Evolutionary conservation across 495 filamentous ascomycete species (phyloP).

Genomic region (Letharia lupina): DNA sequence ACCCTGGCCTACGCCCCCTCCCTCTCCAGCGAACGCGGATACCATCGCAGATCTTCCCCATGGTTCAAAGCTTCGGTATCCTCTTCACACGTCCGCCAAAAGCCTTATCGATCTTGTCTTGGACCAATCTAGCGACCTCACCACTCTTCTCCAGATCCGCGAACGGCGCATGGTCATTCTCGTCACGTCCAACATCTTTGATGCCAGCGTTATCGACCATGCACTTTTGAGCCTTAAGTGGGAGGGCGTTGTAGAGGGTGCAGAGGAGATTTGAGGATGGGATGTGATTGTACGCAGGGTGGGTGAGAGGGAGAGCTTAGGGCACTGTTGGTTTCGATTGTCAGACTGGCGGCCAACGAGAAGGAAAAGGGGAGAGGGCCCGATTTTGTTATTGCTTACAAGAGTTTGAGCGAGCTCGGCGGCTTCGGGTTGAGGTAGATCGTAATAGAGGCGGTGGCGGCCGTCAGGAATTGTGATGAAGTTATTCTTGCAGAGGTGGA

Average conservation of each 20-base stretch:
- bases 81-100: not conserved
- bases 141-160: not conserved
- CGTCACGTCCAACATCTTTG: not conserved
- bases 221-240: not conserved
- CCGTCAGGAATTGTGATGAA: not conserved
- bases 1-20: slow-evolving; percentile 14
- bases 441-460: not conserved
- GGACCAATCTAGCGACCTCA: not conserved
- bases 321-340: not conserved
- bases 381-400: too few relatives aligned
- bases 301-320: not conserved
- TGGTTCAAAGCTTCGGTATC: not conserved
- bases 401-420: not conserved
- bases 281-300: not conserved
- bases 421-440: not conserved
- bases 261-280: not conserved
- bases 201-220: slow-evolving; percentile 4
- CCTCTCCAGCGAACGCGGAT: not conserved
- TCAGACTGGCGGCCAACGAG: not conserved
- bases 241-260: not conserved
- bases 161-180: not conserved
- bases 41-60: not conserved
- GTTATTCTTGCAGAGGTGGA: not conserved
- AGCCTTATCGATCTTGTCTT: not conserved
- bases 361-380: not conserved